phyloP scores from a whole-genome alignment of 2,329 filamentous ascomycete genomes.

The Cladosporium sp. region DNA sequence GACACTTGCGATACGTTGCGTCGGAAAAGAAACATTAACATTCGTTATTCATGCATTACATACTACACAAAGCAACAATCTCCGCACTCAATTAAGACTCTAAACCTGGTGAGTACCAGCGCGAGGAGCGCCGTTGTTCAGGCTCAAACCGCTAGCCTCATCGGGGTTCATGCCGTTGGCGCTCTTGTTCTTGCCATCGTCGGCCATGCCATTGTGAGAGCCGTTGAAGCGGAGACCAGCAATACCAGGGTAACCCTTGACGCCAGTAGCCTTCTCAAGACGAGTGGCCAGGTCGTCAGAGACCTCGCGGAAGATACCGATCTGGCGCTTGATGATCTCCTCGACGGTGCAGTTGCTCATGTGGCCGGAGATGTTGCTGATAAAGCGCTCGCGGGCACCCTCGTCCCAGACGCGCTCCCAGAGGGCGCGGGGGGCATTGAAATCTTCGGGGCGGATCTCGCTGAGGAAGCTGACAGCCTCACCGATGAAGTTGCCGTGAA shows the following conservation, averaged over 20 bases:
- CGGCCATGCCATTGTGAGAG: conserved; percentile 58
- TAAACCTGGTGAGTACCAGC: conserved; percentile 38
- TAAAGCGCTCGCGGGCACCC: conserved; percentile 53
- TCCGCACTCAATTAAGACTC: background rate
- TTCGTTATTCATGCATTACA: conserved; percentile 12
- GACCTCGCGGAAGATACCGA: conserved; percentile 62
- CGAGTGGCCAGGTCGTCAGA: conserved; percentile 54
- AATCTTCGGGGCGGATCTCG: conserved; percentile 51
- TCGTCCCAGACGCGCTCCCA: conserved; percentile 62
- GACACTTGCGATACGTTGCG: no score
- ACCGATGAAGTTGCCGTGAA: conserved; percentile 48
- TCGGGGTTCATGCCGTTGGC: conserved; percentile 49
- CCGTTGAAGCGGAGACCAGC: conserved; percentile 55
- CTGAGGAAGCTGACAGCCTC: conserved; percentile 49
- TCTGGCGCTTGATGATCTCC: conserved; percentile 61
- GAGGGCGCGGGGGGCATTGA: conserved; percentile 52
- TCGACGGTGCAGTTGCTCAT: conserved; percentile 56
- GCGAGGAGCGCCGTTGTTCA: conserved; percentile 48
- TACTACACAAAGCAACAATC: background rate
- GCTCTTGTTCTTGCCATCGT: conserved; percentile 40
- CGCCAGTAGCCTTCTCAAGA: conserved; percentile 59
- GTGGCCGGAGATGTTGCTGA: conserved; percentile 58
- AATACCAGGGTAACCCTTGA: conserved; percentile 58
- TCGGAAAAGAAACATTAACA: no score
- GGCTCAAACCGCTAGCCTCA: conserved; percentile 22